phyloP scores from a whole-genome alignment of 257 asterid species.

The Galeopsis tetrahit region DNA sequence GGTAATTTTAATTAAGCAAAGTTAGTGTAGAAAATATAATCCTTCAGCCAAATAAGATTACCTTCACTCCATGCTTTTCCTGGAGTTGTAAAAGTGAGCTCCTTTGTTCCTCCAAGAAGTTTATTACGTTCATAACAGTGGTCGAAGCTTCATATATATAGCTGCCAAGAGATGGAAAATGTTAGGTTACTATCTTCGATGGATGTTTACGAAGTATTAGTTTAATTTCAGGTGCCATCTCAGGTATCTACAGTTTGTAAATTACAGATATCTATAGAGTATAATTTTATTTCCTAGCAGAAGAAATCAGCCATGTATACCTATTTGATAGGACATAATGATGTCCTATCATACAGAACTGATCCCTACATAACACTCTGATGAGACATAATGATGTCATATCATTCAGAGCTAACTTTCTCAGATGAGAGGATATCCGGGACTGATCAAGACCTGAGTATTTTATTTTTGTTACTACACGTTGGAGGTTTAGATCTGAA shows the following conservation, averaged over 20 bases:
- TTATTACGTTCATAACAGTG: constrained; percentile 62
- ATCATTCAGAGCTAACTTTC: too few relatives aligned
- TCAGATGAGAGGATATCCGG: too few relatives aligned
- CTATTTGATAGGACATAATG: too few relatives aligned
- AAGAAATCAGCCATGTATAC: constrained; percentile 35
- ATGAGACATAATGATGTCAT: too few relatives aligned
- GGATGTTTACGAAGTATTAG: background rate
- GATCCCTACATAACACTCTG: too few relatives aligned
- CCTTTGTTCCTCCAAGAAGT: constrained; percentile 75
- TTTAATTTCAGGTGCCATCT: background rate
- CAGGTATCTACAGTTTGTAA: background rate
- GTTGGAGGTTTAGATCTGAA: too few relatives aligned
- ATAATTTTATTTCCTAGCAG: background rate
- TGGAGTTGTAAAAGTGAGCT: constrained; percentile 76
- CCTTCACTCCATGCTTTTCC: constrained; percentile 91
- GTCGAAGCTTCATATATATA: constrained; percentile 88
- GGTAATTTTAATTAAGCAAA: background rate
- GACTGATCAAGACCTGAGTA: too few relatives aligned
- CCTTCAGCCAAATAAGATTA: constrained; percentile 38
- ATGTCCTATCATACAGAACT: too few relatives aligned
- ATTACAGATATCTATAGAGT: background rate
- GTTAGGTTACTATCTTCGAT: constrained; percentile 15
- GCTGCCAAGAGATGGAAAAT: constrained; percentile 47
- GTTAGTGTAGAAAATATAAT: background rate
- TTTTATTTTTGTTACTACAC: too few relatives aligned